Percentiles rank a stretch among this genome's conserved stretches.
phyloP scores from a whole-genome alignment of 2,329 filamentous ascomycete species.

The Ophiostoma tasmaniense region DNA sequence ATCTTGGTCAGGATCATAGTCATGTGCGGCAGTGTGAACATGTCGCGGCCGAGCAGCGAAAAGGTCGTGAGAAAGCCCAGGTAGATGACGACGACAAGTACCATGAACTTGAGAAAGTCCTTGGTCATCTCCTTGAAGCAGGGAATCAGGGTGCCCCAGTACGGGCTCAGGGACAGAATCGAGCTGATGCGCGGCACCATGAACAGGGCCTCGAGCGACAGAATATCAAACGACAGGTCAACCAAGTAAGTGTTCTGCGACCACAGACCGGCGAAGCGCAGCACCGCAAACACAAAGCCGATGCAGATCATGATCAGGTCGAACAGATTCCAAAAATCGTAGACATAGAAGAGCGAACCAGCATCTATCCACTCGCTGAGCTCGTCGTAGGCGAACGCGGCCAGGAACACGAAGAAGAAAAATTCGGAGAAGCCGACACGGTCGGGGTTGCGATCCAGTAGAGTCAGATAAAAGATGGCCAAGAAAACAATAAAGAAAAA shows the following conservation, averaged over 20 bases:
- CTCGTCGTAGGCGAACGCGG: slow-evolving; percentile 81
- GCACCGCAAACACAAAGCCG: slow-evolving; percentile 41
- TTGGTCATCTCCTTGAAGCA: slow-evolving; percentile 92
- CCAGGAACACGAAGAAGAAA: slow-evolving; percentile 75
- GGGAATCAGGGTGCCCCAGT: slow-evolving; percentile 83
- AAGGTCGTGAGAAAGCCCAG: slow-evolving; percentile 85
- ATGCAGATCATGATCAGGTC: slow-evolving; percentile 65
- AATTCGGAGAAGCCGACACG: slow-evolving; percentile 59
- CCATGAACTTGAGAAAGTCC: slow-evolving; percentile 76
- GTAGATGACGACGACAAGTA: slow-evolving; percentile 72
- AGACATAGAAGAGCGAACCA: slow-evolving; percentile 74
- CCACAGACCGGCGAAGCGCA: slow-evolving; percentile 58
- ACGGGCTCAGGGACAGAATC: slow-evolving; percentile 75
- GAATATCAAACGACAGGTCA: slow-evolving; percentile 77
- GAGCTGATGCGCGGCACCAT: slow-evolving; percentile 85
- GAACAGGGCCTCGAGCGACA: slow-evolving; percentile 80
- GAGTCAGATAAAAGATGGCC: slow-evolving; percentile 74
- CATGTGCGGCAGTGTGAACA: slow-evolving; percentile 58
- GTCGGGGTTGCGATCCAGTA: slow-evolving; percentile 61
- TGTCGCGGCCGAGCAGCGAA: slow-evolving; percentile 63
- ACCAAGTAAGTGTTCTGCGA: slow-evolving; percentile 54
- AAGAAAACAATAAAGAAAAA: slow-evolving; percentile 72
- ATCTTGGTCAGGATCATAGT: slow-evolving; percentile 70
- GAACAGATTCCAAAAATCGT: slow-evolving; percentile 74
- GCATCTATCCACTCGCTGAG: slow-evolving; percentile 78